Evolutionary conservation across 2,329 filamentous ascomycete genomes (phyloP), one percentile per base, ranked within the genome.

Genomic region (Penicillium sp.): DNA sequence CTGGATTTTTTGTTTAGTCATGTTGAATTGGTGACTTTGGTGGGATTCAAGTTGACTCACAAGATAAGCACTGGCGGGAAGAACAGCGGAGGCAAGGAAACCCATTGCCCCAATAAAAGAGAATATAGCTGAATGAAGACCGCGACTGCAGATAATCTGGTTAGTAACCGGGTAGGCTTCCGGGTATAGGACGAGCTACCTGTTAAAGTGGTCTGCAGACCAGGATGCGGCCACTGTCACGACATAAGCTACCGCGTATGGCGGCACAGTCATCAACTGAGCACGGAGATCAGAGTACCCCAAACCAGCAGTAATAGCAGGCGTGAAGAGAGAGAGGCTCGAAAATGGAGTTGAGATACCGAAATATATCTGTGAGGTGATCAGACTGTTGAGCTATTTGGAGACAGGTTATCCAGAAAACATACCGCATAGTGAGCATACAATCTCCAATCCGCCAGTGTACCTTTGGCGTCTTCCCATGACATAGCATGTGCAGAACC

Each of bases 181-280:
- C n/a, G n/a, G 3, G 7, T 44, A 5, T 2, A 47, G n/a, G 29
- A 42, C 4, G 19, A 26, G 30, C 48, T 64, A 71, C 69, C 67
- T 67, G 51, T 72, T 71, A 42, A 71, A 73, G 42, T 73, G 80
- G 64, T 90, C 86, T 3, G 84, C 85, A 0, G 84, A 86, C 73
- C 79, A 87, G 1, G 84, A 79, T 14, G 76, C 76, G 1, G 74
- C 62, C 14, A 81, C 66, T 2, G 78, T 81, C 13, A 81, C 72
- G 7, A 79, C 70, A 56, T 85, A 86, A 6, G 81, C 82, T 1
- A 81, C 81, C 1, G 81, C 84, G 66, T 84, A 88, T 0, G 85
- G 84, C 1, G 85, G 84, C 0, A 88, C 84, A 0, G 84, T 86
- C 78, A 88, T 84, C 18, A 88, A 69, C 69, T 88, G 85, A 4